These are phyloP conservation scores for Psidium friedrichsthalianum DNA, from an alignment of 345 rosid species.

Conservation along the genomic window DNA sequence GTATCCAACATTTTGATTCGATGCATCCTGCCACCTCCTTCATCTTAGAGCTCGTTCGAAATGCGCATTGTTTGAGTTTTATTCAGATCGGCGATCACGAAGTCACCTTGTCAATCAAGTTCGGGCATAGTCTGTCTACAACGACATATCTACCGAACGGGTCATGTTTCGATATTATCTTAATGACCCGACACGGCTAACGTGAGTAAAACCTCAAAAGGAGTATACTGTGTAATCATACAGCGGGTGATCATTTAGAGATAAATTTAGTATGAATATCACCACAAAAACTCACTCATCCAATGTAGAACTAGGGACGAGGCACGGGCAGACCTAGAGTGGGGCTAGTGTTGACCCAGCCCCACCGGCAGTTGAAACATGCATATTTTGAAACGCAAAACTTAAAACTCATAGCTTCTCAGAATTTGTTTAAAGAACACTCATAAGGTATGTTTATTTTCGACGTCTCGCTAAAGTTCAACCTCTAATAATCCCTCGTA, in stretches of 20 bases:
- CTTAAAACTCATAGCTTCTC: neutral
- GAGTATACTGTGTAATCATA: neutral
- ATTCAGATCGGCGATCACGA: neutral
- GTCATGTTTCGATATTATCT: rapidly evolving
- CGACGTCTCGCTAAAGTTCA: neutral
- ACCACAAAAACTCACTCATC: neutral
- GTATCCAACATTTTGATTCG: neutral
- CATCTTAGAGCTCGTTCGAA: neutral
- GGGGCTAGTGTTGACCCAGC: neutral
- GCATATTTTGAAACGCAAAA: neutral
- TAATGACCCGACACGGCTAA: neutral
- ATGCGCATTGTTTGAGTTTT: neutral
- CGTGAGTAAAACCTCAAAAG: neutral
- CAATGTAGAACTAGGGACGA: neutral
- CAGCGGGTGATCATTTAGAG: neutral
- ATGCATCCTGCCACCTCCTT: neutral
- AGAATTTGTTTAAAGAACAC: neutral
- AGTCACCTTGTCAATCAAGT: rapidly evolving
- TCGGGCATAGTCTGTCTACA: too few relatives aligned
- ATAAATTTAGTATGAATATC: neutral
- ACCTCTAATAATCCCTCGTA: neutral
- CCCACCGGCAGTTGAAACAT: too few relatives aligned
- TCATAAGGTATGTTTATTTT: neutral
- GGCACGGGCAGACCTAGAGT: neutral
- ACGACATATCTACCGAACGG: neutral